Conservation (phyloP, 495 filamentous ascomycete genomes). For the Neurospora africana region DNA sequence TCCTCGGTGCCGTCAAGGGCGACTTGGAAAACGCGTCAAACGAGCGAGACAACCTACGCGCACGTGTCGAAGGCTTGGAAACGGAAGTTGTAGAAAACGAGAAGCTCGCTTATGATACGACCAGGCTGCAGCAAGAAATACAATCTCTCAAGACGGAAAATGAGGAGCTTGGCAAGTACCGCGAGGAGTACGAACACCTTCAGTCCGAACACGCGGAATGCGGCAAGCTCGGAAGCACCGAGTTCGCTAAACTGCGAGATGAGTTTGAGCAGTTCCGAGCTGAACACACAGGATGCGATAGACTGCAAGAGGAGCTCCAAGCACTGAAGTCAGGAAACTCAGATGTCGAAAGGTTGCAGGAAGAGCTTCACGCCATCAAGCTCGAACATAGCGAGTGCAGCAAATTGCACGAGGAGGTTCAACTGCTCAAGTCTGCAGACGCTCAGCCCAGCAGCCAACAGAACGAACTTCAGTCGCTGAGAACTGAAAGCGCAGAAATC, state of each 20-base stretch:
- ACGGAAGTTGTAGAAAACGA: constrained; percentile 54
- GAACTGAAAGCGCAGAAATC: constrained; percentile 49
- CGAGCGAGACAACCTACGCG: constrained; percentile 80
- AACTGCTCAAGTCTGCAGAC: constrained; percentile 56
- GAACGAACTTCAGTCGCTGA: constrained; percentile 25
- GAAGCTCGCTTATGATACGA: constrained; percentile 60
- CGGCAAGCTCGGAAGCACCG: constrained; percentile 48
- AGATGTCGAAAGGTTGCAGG: background rate
- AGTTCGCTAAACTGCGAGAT: constrained; percentile 1
- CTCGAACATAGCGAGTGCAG: constrained; percentile 18
- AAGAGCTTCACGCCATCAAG: background rate
- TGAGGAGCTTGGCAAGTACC: constrained; percentile 3
- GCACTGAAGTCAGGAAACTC: background rate
- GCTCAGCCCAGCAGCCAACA: background rate
- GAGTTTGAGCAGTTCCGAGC: constrained; percentile 3
- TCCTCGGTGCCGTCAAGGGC: constrained; percentile 69
- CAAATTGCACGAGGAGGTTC: constrained; percentile 65
- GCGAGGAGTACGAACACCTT: background rate
- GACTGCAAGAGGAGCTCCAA: background rate
- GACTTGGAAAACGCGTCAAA: constrained; percentile 75
- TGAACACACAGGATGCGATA: background rate
- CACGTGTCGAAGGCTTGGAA: constrained; percentile 69
- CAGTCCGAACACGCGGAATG: background rate
- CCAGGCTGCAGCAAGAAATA: constrained; percentile 72
- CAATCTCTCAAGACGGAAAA: constrained; percentile 60